Evolutionary conservation across 2,329 filamentous ascomycete species (phyloP).

Genomic region (Neofusicoccum cordaticola): DNA sequence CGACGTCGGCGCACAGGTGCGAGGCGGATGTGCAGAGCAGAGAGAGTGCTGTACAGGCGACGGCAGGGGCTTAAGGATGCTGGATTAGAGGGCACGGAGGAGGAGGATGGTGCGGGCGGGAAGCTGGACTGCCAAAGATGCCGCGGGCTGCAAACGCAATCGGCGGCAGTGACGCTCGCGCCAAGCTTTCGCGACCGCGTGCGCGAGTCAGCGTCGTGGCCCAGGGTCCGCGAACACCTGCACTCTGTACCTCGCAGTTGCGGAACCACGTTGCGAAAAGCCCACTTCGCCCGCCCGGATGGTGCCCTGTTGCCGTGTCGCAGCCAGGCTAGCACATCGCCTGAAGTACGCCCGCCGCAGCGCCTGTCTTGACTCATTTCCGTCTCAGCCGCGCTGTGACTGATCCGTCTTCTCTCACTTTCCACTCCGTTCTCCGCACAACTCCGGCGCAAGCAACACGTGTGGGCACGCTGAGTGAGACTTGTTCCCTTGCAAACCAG

Average conservation of each 20-base stretch:
- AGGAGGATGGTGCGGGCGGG: not conserved
- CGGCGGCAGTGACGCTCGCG: not conserved
- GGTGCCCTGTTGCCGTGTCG: not conserved
- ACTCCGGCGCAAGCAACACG: not conserved
- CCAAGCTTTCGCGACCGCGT: not conserved
- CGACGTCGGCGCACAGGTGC: not conserved
- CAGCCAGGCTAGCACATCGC: too few relatives aligned
- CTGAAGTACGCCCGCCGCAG: not conserved
- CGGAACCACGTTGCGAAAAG: not conserved
- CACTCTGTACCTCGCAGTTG: not conserved
- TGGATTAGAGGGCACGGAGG: not conserved
- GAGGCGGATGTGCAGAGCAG: not conserved
- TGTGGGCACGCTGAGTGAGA: not conserved
- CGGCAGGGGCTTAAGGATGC: not conserved
- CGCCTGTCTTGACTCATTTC: not conserved
- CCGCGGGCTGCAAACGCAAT: not conserved
- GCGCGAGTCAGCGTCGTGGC: not conserved
- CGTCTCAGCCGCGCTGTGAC: not conserved
- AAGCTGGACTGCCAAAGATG: not conserved
- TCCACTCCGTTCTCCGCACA: not conserved
- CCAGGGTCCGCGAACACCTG: not conserved
- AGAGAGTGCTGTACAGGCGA: constrained; percentile 4
- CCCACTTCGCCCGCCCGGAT: not conserved
- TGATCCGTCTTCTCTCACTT: not conserved
- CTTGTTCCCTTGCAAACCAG: not conserved